Evolutionary conservation across 1,139 yeast genomes (phyloP).

Genomic region (Taphrina deformans): DNA sequence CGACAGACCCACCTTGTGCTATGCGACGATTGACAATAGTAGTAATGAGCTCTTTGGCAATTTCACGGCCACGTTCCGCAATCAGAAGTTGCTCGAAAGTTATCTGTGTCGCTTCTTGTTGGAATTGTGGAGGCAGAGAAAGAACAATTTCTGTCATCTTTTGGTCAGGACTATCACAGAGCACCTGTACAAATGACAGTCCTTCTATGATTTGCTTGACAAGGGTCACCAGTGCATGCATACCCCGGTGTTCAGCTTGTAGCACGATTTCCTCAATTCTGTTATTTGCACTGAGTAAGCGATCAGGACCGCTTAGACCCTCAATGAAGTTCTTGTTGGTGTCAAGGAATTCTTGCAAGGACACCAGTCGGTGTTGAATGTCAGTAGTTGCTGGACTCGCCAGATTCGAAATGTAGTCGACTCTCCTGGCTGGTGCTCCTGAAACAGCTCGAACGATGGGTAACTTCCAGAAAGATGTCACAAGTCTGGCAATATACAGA

Average conservation of each 20-base stretch:
- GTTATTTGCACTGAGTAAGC: constrained; percentile 38
- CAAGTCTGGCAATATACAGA: constrained; percentile 70
- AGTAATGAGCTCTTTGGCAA: constrained; percentile 81
- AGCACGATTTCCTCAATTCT: constrained; percentile 61
- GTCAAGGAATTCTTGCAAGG: constrained; percentile 46
- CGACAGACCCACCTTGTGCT: constrained; percentile 89
- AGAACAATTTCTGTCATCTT: constrained; percentile 66
- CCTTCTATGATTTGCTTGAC: constrained; percentile 84
- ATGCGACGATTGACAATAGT: constrained; percentile 87
- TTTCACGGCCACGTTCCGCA: constrained; percentile 60
- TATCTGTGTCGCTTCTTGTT: constrained; percentile 64
- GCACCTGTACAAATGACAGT: constrained; percentile 76
- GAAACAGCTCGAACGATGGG: constrained; percentile 59
- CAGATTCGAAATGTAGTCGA: constrained; percentile 18
- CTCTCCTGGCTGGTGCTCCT: constrained; percentile 13
- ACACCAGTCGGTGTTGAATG: constrained; percentile 30
- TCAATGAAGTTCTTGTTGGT: constrained; percentile 49
- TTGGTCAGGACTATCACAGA: constrained; percentile 64
- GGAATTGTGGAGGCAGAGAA: constrained; percentile 65
- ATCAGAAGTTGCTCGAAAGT: constrained; percentile 76
- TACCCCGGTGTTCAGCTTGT: constrained; percentile 90
- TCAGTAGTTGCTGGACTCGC: constrained; percentile 14
- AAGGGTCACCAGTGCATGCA: constrained; percentile 73
- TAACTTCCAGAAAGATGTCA: constrained; percentile 74
- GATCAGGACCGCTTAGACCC: constrained; percentile 48